Evolutionary conservation across 2,329 filamentous ascomycete species (phyloP).

Genomic region (Aureobasidium sp.): DNA sequence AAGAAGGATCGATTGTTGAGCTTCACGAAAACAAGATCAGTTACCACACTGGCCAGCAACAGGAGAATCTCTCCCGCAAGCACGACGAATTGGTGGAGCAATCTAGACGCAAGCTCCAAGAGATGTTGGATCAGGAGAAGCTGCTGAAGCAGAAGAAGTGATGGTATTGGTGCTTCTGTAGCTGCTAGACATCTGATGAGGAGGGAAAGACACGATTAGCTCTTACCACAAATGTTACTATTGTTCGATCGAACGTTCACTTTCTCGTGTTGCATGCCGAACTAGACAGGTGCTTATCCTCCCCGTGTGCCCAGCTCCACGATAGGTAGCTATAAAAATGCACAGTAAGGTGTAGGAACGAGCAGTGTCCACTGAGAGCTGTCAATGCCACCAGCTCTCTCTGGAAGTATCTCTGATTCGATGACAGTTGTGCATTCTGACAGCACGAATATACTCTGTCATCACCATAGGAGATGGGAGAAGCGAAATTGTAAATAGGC

Average conservation of each 20-base stretch:
- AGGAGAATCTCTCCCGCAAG: neutral
- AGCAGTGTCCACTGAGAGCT: neutral
- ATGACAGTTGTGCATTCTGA: neutral
- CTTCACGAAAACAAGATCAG: neutral
- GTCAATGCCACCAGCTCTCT: neutral
- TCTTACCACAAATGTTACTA: neutral
- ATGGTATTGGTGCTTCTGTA: neutral
- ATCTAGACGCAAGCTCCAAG: slow-evolving; percentile 1
- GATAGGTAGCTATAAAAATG: neutral
- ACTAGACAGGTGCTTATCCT: neutral
- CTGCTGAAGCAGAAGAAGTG: slow-evolving; percentile 7
- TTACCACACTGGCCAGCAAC: neutral
- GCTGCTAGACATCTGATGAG: neutral
- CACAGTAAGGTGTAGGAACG: neutral
- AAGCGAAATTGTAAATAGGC: neutral
- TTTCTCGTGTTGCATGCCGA: neutral
- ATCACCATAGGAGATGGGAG: too few species aligned
- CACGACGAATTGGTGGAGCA: neutral
- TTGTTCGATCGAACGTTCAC: neutral
- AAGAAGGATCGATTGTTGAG: neutral
- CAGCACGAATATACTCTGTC: too few species aligned
- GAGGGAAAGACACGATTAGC: neutral
- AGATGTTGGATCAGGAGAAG: slow-evolving; percentile 1
- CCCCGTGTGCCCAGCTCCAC: neutral
- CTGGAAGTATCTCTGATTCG: neutral